phyloP scores from a whole-genome alignment of 805 yeast genomes.

The Barnettozyma siamensis region DNA sequence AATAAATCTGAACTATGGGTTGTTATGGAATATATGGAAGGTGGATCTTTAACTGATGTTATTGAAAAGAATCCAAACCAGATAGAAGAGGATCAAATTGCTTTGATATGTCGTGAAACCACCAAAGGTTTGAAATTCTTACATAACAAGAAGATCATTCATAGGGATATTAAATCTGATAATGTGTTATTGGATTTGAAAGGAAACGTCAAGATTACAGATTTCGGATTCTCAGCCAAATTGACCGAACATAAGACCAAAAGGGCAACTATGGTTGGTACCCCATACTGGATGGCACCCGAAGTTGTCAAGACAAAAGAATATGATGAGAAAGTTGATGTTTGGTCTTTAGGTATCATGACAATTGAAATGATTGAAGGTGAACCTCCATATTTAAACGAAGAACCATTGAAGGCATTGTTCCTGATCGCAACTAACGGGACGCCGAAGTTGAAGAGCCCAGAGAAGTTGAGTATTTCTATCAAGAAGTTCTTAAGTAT shows the following conservation, averaged over 20 bases:
- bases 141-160: conserved; percentile 90
- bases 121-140: conserved; percentile 86
- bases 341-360: conserved; percentile 98
- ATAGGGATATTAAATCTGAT: conserved; percentile 95
- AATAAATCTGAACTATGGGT: conserved; percentile 87
- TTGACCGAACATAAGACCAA: conserved; percentile 76
- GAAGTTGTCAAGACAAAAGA: conserved; percentile 95
- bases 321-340: conserved; percentile 94
- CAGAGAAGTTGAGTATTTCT: conserved; percentile 71
- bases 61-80: conserved; percentile 76
- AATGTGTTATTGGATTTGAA: conserved; percentile 77
- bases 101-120: conserved; percentile 86
- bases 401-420: conserved; percentile 89
- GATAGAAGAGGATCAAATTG: conserved; percentile 81
- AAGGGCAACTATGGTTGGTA: conserved; percentile 98
- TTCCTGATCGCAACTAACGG: conserved; percentile 96
- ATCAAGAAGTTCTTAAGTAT: conserved; percentile 84
- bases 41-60: conserved; percentile 94
- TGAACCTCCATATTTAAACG: conserved; percentile 96
- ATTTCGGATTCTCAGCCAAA: conserved; percentile 97
- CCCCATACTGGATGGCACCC: conserved; percentile 99
- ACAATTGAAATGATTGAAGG: conserved; percentile 98
- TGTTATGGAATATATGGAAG: conserved; percentile 99
- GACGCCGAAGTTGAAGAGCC: conserved; percentile 89
- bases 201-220: conserved; percentile 91